Base-by-base conservation (phyloP, 371 early-diverging fungal genomes). In the Circinella minor region DNA sequence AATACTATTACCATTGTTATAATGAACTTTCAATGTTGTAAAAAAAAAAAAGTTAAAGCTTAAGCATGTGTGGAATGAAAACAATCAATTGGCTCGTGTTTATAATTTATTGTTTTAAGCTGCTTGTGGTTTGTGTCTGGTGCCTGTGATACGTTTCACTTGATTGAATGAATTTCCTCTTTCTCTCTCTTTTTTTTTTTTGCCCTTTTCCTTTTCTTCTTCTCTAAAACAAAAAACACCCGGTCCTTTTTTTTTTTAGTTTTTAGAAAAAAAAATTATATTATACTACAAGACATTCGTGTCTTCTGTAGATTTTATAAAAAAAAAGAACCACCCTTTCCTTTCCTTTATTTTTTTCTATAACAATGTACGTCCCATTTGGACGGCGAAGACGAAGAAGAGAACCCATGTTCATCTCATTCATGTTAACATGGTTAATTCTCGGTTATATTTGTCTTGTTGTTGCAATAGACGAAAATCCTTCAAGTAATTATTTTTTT, bases 401-500 rank as follows among this genome's bases (percentile, higher is more conserved):
- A 34, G 4, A n/a, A 8, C 27, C 57, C 20, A 18, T 57, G 57
- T 4, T 57, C 57, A 57, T 57, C 57, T 14, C 57, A 48, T 36
- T 64, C 14, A 17, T 49, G 38, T 61, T 65, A 37, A 54, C 65
- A 65, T 65, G 65, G 54, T 49, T 65, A 49, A 48, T 65, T 38
- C 37, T 65, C 17, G 37, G 34, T 20, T 65, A 48, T 18, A 27
- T 48, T 17, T 34, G 34, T 20, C 17, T 17, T 18, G 65, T 36
- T 17, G 18, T 36, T 8, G 65, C 49, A 49, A 34, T 54, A 65
- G 65, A 65, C 43, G 48, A 27, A 7, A 51, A 14, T 54, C 20
- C 43, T 38, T n/a, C 65, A 48, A 65, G 65, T n/a, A 34, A 46
- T 8, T n/a, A n/a, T n/a, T n/a, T n/a, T 13, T n/a, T 27, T 17